Percentiles rank a stretch among this genome's conserved stretches.
These are phyloP conservation scores for Tubosaeta brunneosetosa DNA, from an alignment of 768 basidiomycete species.

Conservation along the genomic window DNA sequence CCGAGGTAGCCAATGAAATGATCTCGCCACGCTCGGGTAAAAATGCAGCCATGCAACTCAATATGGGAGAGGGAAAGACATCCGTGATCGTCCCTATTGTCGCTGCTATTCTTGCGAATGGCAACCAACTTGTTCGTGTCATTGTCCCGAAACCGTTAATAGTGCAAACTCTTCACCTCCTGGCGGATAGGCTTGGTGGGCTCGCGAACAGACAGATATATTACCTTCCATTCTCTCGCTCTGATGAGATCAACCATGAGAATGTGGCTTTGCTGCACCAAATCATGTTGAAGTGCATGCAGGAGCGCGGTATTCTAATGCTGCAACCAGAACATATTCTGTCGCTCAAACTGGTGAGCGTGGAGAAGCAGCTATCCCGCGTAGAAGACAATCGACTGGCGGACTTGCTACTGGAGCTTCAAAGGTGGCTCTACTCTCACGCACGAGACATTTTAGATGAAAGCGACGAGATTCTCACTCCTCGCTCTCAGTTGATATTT, in stretches of 20 bases:
- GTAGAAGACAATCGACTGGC: neutral
- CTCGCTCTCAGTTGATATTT: too few species aligned
- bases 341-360: constrained; percentile 43
- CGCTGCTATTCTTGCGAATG: too few species aligned
- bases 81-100: too few species aligned
- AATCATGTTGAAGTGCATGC: constrained; percentile 38
- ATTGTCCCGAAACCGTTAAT: too few species aligned
- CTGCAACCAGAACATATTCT: too few species aligned
- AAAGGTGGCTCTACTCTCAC: constrained; percentile 21
- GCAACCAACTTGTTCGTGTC: too few species aligned
- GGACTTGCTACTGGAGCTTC: constrained; percentile 21
- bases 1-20: constrained; percentile 42
- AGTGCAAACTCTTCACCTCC: constrained; percentile 45
- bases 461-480: too few species aligned
- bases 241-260: constrained; percentile 18
- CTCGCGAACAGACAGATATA: constrained; percentile 46
- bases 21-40: constrained; percentile 32
- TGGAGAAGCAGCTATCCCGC: constrained; percentile 32
- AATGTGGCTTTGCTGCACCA: constrained; percentile 22
- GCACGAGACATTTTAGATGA: too few species aligned
- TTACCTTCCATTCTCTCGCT: constrained; percentile 47
- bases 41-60: constrained; percentile 45
- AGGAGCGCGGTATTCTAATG: constrained; percentile 39
- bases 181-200: constrained; percentile 40
- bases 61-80: constrained; percentile 64